Evolutionary conservation across 345 rosid species (phyloP), one percentile per base, ranked within the genome.

Genomic region (Eucalyptus curtisii): DNA sequence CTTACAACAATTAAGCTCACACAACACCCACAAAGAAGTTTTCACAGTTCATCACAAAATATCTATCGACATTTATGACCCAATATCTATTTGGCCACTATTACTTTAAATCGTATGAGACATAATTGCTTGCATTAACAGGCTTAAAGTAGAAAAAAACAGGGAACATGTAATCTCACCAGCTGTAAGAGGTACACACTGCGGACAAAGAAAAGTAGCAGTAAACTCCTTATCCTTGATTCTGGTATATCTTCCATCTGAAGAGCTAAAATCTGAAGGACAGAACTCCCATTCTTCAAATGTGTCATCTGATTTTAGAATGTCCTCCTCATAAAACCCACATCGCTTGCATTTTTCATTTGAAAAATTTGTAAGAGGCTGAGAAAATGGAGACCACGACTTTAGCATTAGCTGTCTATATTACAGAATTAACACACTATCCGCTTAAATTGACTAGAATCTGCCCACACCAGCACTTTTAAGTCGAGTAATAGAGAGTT

Each of bases 281-380:
- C 99, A 98, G 79, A 98, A 87, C 92, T 97, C 99, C 99, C 99
- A 98, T 88, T 95, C 99, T 47, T 94, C 96, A 93, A 88, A 96
- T 13, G 92, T 92, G 89, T 98, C 96, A 88, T 97, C 99, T 24
- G 95, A 48, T 40, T 55, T 90, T 45, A 95, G 7, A 7, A 31
- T 82, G 89, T 97, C 98, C 89, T 92, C 30, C 93, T 97, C 99
- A 71, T 95, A 98, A 89, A 98, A 91, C 42, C 99, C 99, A 92
- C 99, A 98, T 87, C 98, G 92, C 94, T 97, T 98, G 96, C 99
- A 98, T 90, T 96, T 97, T 64, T 89, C 92, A 86, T 94, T 92
- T 13, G 91, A 49, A 33, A 97, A 90, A 88, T 92, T 90, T 1
- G 96, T 95, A 55, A 98, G 86, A 47, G 99, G 99, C 99, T 98